Conservation (phyloP, 306 rosid species). For the Quercus engelmannii region DNA sequence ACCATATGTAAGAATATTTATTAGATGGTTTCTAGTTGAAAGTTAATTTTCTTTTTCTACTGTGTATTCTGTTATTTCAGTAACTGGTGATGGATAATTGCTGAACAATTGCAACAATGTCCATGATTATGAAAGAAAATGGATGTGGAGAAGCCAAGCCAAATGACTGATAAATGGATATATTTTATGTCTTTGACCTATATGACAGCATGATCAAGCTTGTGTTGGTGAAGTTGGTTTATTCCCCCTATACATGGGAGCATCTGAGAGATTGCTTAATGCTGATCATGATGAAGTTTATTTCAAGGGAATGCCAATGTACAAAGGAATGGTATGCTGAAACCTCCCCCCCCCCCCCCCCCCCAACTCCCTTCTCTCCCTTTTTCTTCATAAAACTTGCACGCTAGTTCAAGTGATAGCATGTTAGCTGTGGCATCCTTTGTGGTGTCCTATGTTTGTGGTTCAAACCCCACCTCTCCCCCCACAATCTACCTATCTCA, state of each 20-base stretch:
- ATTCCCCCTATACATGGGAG: conserved; percentile 58
- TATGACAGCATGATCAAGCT: conserved; percentile 58
- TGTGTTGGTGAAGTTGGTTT: conserved; percentile 80
- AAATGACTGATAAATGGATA: background rate
- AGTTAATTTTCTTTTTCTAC: conserved; percentile 3
- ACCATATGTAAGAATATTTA: conserved; percentile 47
- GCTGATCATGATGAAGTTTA: conserved; percentile 72
- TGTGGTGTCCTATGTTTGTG: too few species aligned
- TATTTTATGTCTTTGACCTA: conserved; percentile 26
- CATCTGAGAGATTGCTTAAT: conserved; percentile 66
- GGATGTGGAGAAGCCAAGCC: background rate
- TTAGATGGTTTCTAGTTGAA: background rate
- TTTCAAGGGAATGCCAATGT: conserved; percentile 78
- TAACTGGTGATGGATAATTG: background rate
- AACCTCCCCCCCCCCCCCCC: background rate
- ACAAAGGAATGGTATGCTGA: conserved; percentile 60
- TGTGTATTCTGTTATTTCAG: background rate
- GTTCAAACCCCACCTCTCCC: too few species aligned
- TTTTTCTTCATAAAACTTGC: too few species aligned
- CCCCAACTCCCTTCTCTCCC: too few species aligned
- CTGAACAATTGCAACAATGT: background rate
- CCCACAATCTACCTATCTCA: background rate
- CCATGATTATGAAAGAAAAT: background rate
- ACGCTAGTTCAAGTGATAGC: too few species aligned
- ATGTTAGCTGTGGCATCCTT: too few species aligned